phyloP scores from a whole-genome alignment of 805 yeast species.

The Hanseniaspora pseudoguilliermondii region DNA sequence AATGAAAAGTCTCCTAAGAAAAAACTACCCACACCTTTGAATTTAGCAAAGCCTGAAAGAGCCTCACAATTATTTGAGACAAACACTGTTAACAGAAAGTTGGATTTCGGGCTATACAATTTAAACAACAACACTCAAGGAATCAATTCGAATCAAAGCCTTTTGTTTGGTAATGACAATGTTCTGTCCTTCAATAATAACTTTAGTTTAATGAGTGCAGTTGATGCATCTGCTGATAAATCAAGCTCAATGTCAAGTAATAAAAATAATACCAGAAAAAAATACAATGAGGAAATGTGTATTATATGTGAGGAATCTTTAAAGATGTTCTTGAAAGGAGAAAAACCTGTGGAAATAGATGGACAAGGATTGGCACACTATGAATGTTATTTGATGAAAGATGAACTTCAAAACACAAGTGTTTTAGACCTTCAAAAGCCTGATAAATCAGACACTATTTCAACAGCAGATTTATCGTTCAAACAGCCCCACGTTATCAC shows the following conservation, averaged over 20 bases:
- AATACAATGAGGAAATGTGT: conserved; percentile 26
- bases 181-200: background rate
- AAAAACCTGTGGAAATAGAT: conserved; percentile 30
- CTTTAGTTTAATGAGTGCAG: background rate
- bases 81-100: background rate
- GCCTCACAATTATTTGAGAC: background rate
- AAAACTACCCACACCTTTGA: conserved; percentile 16
- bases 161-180: background rate
- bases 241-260: background rate
- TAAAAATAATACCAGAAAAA: conserved; percentile 16
- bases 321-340: conserved; percentile 31
- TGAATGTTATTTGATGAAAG: conserved; percentile 29
- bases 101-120: background rate
- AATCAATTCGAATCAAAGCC: background rate
- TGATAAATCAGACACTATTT: conserved; percentile 21
- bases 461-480: conserved; percentile 17
- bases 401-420: conserved; percentile 15
- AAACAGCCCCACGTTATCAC: background rate
- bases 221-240: background rate
- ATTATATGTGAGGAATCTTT: conserved; percentile 36
- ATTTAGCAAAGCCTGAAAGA: conserved; percentile 16
- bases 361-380: conserved; percentile 37
- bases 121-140: background rate
- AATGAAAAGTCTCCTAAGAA: background rate
- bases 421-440: background rate